A percentile compares a stretch with the other conserved stretches of the same genome.
phyloP scores from a whole-genome alignment of 2,329 filamentous ascomycete genomes.

The Lasiodiplodia gonubiensis region DNA sequence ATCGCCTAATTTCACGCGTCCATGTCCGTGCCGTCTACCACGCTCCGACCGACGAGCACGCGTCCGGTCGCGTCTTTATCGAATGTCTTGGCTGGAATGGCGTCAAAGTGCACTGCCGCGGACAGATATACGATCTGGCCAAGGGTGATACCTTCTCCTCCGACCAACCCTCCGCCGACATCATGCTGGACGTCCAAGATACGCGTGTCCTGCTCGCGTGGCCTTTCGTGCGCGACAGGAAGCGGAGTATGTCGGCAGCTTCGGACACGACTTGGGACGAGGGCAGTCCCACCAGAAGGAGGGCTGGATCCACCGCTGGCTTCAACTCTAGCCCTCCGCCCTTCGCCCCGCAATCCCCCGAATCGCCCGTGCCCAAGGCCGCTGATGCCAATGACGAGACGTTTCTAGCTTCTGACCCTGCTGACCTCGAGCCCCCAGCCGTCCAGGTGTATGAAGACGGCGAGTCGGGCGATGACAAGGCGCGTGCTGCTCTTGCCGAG shows the following conservation, averaged over 20 bases:
- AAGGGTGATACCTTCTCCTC: constrained; percentile 92
- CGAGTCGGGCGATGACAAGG: constrained; percentile 39
- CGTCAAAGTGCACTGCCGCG: constrained; percentile 88
- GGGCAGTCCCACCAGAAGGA: constrained; percentile 55
- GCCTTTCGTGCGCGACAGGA: constrained; percentile 61
- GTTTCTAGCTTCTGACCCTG: constrained; percentile 51
- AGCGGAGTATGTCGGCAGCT: constrained; percentile 38
- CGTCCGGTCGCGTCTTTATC: constrained; percentile 81
- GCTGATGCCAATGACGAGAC: constrained; percentile 43
- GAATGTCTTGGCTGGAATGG: constrained; percentile 97
- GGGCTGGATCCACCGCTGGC: constrained; percentile 44
- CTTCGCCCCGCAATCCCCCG: constrained; percentile 73
- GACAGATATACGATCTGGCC: constrained; percentile 79
- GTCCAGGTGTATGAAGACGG: constrained; percentile 48
- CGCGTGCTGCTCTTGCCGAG: constrained; percentile 32
- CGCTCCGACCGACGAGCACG: constrained; percentile 68
- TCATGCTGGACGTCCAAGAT: constrained; percentile 95
- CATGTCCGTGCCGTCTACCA: constrained; percentile 90
- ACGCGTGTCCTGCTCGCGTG: constrained; percentile 87
- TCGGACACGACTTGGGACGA: constrained; percentile 69
- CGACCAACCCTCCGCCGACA: constrained; percentile 83
- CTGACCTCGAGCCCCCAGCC: constrained; percentile 22
- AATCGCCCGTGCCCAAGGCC: constrained; percentile 62
- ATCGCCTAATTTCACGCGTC: constrained; percentile 89
- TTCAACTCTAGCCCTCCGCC: constrained; percentile 66